These are phyloP conservation scores for Cladosporium sp. DNA, from an alignment of 2,329 filamentous ascomycete species.

Conservation along the genomic window DNA sequence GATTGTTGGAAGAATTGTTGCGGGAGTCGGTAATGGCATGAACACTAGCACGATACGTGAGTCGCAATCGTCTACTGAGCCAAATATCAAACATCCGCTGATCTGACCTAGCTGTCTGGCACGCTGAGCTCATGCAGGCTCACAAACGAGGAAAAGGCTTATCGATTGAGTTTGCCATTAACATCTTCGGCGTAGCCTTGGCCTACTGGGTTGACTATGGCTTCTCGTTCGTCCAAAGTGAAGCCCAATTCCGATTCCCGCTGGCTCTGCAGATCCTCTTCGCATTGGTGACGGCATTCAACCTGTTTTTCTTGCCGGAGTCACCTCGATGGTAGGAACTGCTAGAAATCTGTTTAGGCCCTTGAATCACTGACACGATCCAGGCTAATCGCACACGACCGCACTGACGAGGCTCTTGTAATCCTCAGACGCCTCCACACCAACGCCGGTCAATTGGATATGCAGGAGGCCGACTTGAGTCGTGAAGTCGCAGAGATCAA, in stretches of 20 bases:
- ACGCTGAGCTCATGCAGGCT: slow-evolving; percentile 46
- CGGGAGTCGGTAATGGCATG: slow-evolving; percentile 57
- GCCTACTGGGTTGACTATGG: slow-evolving; percentile 40
- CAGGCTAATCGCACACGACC: slow-evolving; percentile 29
- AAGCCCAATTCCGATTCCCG: slow-evolving; percentile 43
- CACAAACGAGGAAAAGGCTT: slow-evolving; percentile 41
- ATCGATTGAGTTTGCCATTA: slow-evolving; percentile 35
- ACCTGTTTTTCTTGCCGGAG: slow-evolving; percentile 42
- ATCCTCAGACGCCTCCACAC: slow-evolving; percentile 32
- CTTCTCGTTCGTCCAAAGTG: slow-evolving; percentile 33
- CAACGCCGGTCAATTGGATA: slow-evolving; percentile 24
- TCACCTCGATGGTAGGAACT: slow-evolving; percentile 37
- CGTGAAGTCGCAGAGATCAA: slow-evolving; percentile 42
- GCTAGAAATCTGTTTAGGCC: not conserved
- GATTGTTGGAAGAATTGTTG: slow-evolving; percentile 54
- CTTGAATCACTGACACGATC: slow-evolving; percentile 17
- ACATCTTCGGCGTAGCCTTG: slow-evolving; percentile 41
- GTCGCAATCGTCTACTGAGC: not conserved
- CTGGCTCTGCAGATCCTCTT: slow-evolving; percentile 49
- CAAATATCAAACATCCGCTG: not conserved
- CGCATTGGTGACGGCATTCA: slow-evolving; percentile 31
- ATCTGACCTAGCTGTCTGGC: slow-evolving; percentile 39
- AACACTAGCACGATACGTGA: slow-evolving; percentile 55
- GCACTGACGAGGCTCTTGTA: slow-evolving; percentile 32
- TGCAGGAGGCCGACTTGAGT: slow-evolving; percentile 23